A percentile compares a stretch with the other conserved stretches of the same genome.
Evolutionary conservation across 176 grass and related monocot species (phyloP).

Genomic region (Juncus inflexus): DNA sequence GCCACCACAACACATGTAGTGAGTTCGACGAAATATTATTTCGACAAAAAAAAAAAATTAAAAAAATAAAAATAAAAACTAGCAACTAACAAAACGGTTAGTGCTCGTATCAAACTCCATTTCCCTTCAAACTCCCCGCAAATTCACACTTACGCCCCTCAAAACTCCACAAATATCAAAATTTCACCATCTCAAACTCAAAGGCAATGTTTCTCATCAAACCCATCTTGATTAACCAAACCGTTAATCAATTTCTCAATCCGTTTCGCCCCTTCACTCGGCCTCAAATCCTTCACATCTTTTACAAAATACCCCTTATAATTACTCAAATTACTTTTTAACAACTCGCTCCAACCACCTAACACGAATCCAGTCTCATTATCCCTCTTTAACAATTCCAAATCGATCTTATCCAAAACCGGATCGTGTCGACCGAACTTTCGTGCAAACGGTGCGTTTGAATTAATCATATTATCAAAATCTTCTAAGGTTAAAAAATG

Average conservation of each 20-base stretch:
- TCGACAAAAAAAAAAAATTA: no score
- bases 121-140: not conserved
- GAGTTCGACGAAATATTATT: no score
- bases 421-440: conserved; percentile 82
- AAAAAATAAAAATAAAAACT: conserved; percentile 4
- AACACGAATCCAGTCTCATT: conserved; percentile 46
- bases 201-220: conserved; percentile 74
- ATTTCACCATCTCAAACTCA: conserved; percentile 32
- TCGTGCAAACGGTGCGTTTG: conserved; percentile 84
- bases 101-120: conserved; percentile 11
- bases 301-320: conserved; percentile 33
- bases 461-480: conserved; percentile 56
- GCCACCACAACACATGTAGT: no score
- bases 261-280: conserved; percentile 54
- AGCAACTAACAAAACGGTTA: conserved; percentile 27
- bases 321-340: conserved; percentile 45
- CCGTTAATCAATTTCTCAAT: conserved; percentile 66
- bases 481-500: conserved; percentile 70
- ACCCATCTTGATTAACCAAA: conserved; percentile 65
- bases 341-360: conserved; percentile 58
- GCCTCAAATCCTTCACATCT: conserved; percentile 51
- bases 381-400: conserved; percentile 56
- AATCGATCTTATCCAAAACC: conserved; percentile 83
- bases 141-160: not conserved
- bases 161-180: not conserved